Base-by-base conservation (phyloP, 108 stramenopile species). In the Thalassiosira profunda region DNA sequence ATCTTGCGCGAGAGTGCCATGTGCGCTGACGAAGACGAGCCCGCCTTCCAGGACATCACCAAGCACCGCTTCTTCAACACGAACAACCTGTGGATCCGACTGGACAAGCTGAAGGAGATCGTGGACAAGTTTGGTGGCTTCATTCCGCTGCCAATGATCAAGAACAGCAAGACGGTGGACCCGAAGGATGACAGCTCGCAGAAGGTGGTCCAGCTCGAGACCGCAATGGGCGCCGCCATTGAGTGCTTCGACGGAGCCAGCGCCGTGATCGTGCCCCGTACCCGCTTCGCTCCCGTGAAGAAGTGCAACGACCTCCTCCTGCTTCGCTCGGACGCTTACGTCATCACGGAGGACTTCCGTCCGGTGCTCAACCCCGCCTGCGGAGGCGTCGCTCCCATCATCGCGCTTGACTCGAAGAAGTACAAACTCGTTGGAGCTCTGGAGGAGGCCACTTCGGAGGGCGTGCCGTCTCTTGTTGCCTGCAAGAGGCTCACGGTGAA, bases 211-310 rank as follows among this genome's bases (percentile, higher is more conserved):
- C 98, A 98, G 79, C 84, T 99, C 41, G 99, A 99, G 75, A 99
- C 99, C 31, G 97, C 99, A 46, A 98, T 99, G 96, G 99, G 98
- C 49, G 98, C 98, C 31, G 98, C 98, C 40, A 98, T 99, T 66
- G 98, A 98, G 70, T 98, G 94, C 81, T 99, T 99, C 74, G 79
- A 85, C 30, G 97, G 97, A 46, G 94, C 96, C 30, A 80, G 87
- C 43, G 97, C 93, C 24, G 92, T 98, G 59, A 85, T 91, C 57
- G 99, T 99, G 20, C 93, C 97, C 18, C 96, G 99, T 44, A 87
- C 87, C 38, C 97, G 99, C 65, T 99, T 99, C 66, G 97, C 98
- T 12, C 99, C 99, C 11, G 99, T 99, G 40, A 99, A 99, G 88
- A 99, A 98, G 82, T 98, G 98, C 84, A 86, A 85, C 65, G 99